Percentiles rank a stretch among this genome's conserved stretches.
phyloP scores from a whole-genome alignment of 2,329 filamentous ascomycete species.

The Ceratocystis huliohia region DNA sequence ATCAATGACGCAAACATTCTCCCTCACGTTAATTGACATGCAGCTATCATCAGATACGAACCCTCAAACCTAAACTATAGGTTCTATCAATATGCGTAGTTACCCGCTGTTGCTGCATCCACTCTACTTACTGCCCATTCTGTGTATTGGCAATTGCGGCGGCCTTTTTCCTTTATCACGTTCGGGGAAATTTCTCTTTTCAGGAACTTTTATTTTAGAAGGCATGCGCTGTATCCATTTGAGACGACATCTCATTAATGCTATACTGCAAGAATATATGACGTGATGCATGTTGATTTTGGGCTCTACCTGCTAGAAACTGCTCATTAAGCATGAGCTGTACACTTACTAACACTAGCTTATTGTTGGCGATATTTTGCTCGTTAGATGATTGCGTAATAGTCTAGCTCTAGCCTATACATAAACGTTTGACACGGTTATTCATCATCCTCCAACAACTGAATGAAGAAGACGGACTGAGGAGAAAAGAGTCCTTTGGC shows the following conservation, averaged over 20 bases:
- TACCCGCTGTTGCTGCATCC: not conserved
- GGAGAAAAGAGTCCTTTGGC: not conserved
- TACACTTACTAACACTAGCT: no score
- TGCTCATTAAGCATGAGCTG: no score
- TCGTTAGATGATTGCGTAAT: no score
- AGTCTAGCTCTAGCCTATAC: no score
- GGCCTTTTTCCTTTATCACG: not conserved
- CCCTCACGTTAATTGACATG: no score
- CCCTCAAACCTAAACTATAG: not conserved
- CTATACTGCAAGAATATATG: not conserved
- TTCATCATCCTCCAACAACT: no score
- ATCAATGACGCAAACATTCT: no score
- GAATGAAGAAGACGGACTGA: no score
- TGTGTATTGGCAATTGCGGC: not conserved
- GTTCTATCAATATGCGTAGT: not conserved
- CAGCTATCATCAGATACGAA: not conserved
- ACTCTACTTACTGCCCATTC: not conserved
- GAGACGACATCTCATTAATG: slow-evolving; percentile 1
- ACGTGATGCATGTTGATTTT: not conserved
- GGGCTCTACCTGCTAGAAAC: no score
- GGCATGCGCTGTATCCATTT: not conserved
- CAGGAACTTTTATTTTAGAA: not conserved
- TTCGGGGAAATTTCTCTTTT: not conserved
- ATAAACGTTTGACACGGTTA: no score
- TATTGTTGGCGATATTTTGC: no score